phyloP scores from a whole-genome alignment of 192 early-diverging fungal genomes.

The Piromyces sp. region DNA sequence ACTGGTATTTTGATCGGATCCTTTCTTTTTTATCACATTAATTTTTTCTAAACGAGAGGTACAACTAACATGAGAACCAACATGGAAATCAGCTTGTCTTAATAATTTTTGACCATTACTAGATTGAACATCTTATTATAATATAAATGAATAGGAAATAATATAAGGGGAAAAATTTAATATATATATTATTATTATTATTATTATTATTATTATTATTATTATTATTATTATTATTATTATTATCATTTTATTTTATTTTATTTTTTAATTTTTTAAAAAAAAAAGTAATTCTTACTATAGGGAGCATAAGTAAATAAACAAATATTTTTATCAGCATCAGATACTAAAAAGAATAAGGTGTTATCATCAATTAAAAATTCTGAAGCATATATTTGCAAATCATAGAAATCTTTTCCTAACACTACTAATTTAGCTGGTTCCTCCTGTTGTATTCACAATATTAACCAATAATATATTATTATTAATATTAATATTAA shows the following conservation, averaged over 20 bases:
- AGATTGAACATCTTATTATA: conserved; percentile 58
- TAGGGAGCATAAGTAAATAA: conserved; percentile 73
- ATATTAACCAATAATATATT: too few relatives aligned
- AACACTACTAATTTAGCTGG: conserved; percentile 73
- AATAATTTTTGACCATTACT: conserved; percentile 74
- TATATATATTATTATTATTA: too few relatives aligned
- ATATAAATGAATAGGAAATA: too few relatives aligned
- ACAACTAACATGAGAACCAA: conserved; percentile 48
- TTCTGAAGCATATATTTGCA: conserved; percentile 56
- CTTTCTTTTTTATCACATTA: conserved; percentile 28
- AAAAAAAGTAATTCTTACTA: conserved; percentile 31
- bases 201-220: too few relatives aligned
- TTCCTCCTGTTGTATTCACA: conserved; percentile 68
- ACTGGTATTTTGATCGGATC: not conserved
- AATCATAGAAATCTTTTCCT: conserved; percentile 70
- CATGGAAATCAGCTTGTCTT: conserved; percentile 72
- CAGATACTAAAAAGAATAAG: conserved; percentile 61
- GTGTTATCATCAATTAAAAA: conserved; percentile 60
- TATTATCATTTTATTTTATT: too few relatives aligned
- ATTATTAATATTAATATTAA: too few relatives aligned
- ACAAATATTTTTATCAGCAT: conserved; percentile 64
- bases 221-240: too few relatives aligned
- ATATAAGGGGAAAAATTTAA: too few relatives aligned
- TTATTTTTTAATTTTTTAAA: not conserved
- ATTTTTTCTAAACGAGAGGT: conserved; percentile 20